Evolutionary conservation across 1,284 basidiomycete genomes (phyloP), one percentile per base, ranked within the genome.

Genomic region (Leccinum fuscescens): DNA sequence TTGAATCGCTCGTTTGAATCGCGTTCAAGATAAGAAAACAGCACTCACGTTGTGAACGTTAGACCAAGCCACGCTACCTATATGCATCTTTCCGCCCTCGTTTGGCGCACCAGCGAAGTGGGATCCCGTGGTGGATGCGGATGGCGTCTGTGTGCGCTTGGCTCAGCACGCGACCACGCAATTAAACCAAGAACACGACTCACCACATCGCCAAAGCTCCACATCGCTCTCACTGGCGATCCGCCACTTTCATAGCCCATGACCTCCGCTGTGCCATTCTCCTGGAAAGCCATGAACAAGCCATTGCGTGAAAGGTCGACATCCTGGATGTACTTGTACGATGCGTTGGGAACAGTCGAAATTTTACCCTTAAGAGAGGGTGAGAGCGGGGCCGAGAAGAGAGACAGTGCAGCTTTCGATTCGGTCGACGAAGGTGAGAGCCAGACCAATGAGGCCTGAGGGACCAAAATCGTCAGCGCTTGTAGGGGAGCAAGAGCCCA

Each of bases 21-120:
- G 33, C 39, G 20, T 39, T 39, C 24, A 55, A 49, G 57, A 60
- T 29, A 60, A 60, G 44, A 20, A 42, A 62, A 24, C 22, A 4
- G 9, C 66, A 79, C 82, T 66, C 68, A 90, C 90, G 59, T 79
- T 75, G 49, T 84, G 69, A 2, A 71, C 67, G 64, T 84, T 79
- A 0, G 89, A 89, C 89, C 89, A 96, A 69, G 84, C 90, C 15
- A 93, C 77, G 27, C 92, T 84, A 20, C 84, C 84, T 60, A 97
- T 74, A 67, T 87, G 88, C 0, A 85, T 79, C 4, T 77, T 69
- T 6, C 86, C 87, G 22, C 82, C 72, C 48, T 77, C 77, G 66
- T 90, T 86, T 1, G 85, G 63, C 3, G 80, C 84, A 44, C 90
- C 90, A 3, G 84, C 72, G 69, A 85, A 93, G 1, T 82, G 72